Conservation (phyloP, 2,329 filamentous ascomycete genomes). For the Grosmannia clavigera region DNA sequence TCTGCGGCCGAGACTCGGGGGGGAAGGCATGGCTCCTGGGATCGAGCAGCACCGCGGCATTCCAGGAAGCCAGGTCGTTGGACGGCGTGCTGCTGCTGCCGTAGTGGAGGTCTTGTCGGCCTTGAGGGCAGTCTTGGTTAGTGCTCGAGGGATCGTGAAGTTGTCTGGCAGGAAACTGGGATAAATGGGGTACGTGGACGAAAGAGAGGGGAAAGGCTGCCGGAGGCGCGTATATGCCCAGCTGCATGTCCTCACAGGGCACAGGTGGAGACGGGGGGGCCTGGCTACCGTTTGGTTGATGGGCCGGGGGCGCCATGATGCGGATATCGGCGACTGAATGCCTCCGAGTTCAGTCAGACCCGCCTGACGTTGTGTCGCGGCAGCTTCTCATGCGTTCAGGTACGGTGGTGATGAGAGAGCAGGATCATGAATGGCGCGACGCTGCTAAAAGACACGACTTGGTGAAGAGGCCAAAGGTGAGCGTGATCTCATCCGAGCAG, state of each 20-base stretch:
- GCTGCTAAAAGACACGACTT: too few relatives aligned
- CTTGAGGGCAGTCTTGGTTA: slow-evolving; percentile 10
- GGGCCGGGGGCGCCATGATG: slow-evolving; percentile 19
- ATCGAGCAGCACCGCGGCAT: slow-evolving; percentile 19
- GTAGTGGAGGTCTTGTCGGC: slow-evolving; percentile 13
- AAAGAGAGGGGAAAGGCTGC: not conserved
- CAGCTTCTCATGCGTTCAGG: not conserved
- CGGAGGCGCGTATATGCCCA: not conserved
- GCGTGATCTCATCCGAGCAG: not conserved
- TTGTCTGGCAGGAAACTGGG: not conserved
- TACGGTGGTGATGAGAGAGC: not conserved
- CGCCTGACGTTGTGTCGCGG: not conserved
- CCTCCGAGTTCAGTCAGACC: slow-evolving; percentile 4
- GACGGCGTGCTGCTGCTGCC: not conserved
- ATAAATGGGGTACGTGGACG: not conserved
- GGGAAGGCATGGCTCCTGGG: slow-evolving; percentile 2
- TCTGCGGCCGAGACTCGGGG: not conserved
- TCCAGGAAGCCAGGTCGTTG: slow-evolving; percentile 23
- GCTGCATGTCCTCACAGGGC: not conserved
- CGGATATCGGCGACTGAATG: slow-evolving; percentile 2
- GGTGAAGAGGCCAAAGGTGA: not conserved
- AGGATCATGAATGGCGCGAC: not conserved
- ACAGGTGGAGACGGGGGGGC: not conserved
- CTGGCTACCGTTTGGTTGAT: not conserved
- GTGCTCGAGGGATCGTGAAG: not conserved